phyloP scores from a whole-genome alignment of 257 asterid genomes.

The Forsythia viridissima region DNA sequence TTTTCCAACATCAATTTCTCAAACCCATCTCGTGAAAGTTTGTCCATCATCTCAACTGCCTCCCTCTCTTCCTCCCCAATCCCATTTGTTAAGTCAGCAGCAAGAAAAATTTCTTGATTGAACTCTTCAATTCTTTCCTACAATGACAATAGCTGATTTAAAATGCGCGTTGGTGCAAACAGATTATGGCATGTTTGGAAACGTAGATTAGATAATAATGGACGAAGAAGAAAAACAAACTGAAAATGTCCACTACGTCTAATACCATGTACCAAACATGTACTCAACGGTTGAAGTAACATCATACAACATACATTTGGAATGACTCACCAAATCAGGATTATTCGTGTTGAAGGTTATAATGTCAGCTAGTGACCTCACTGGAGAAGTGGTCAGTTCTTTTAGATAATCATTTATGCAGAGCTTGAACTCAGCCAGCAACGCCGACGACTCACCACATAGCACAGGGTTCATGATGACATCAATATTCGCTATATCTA shows the following conservation, averaged over 20 bases:
- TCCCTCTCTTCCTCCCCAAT: slow-evolving; percentile 42
- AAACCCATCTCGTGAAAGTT: slow-evolving; percentile 46
- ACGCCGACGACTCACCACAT: slow-evolving; percentile 47
- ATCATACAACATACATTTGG: neutral
- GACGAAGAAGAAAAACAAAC: neutral
- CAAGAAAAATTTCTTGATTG: slow-evolving; percentile 52
- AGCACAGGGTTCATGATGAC: slow-evolving; percentile 41
- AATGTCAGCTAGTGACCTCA: slow-evolving; percentile 54
- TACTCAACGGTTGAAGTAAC: neutral
- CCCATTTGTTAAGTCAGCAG: slow-evolving; percentile 56
- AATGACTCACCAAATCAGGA: slow-evolving; percentile 45
- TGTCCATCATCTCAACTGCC: slow-evolving; percentile 47
- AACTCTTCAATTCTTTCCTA: slow-evolving; percentile 40
- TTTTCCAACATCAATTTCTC: slow-evolving; percentile 57
- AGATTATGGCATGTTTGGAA: neutral
- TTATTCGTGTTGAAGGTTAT: slow-evolving; percentile 58
- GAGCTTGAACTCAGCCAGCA: slow-evolving; percentile 65
- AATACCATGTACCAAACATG: neutral
- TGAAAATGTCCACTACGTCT: neutral
- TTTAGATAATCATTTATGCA: slow-evolving; percentile 41
- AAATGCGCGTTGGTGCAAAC: neutral
- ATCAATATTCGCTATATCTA: slow-evolving; percentile 49
- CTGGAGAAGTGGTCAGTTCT: slow-evolving; percentile 44
- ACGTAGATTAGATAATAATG: neutral
- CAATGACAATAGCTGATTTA: neutral